Evolutionary conservation across 208 protist genomes (phyloP).

Genomic region (Borovskyia barvae): DNA sequence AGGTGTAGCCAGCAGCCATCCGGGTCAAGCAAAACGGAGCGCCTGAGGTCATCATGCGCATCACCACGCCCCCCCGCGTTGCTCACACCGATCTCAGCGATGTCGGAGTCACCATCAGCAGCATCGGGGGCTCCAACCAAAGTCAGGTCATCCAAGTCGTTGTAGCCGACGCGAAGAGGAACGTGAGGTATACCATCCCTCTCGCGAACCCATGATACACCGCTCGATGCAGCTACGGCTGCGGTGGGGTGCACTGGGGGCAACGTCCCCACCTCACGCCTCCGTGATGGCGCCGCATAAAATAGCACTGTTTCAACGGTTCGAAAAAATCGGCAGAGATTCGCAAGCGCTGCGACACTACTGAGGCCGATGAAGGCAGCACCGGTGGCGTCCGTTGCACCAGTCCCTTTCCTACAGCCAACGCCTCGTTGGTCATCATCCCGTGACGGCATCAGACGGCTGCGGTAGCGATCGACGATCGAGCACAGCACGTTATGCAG

Average conservation of each 20-base stretch:
- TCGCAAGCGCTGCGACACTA: slow-evolving; percentile 31
- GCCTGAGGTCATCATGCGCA: slow-evolving; percentile 21
- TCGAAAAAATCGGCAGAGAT: slow-evolving; percentile 59
- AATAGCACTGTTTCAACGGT: slow-evolving; percentile 72
- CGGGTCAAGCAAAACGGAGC: slow-evolving; percentile 33
- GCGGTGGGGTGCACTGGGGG: neutral
- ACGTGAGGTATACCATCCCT: too few relatives aligned
- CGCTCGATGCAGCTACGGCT: neutral
- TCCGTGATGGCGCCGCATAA: slow-evolving; percentile 31
- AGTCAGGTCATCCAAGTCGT: slow-evolving; percentile 53
- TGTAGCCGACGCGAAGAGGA: slow-evolving; percentile 30
- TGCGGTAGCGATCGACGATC: slow-evolving; percentile 58
- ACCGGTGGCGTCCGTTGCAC: neutral
- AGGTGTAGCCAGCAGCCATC: slow-evolving; percentile 81
- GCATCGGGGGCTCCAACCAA: slow-evolving; percentile 1
- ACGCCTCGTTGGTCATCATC: neutral
- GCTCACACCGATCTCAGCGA: slow-evolving; percentile 2
- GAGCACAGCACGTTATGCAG: slow-evolving; percentile 52
- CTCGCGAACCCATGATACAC: slow-evolving; percentile 1
- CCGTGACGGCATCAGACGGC: slow-evolving; percentile 13
- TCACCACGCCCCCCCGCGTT: slow-evolving; percentile 17
- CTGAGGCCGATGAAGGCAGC: slow-evolving; percentile 29
- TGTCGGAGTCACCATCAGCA: neutral
- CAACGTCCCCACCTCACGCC: neutral
- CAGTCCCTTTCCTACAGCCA: neutral